Base-by-base conservation (phyloP, 768 basidiomycete species). In the Rhodosporidiobolus odoratus region DNA sequence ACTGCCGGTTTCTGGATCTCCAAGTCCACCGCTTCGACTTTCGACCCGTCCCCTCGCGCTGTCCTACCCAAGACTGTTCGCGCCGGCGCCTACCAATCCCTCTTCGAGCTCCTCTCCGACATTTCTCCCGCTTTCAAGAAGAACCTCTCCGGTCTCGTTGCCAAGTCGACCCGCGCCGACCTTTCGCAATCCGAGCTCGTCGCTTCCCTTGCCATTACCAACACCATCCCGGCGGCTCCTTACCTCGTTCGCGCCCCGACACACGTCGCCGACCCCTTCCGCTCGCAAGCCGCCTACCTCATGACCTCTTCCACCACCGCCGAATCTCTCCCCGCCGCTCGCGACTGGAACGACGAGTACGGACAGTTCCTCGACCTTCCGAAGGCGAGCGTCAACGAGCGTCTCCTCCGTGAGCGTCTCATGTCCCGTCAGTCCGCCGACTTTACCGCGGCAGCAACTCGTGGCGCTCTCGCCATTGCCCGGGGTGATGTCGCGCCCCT, bases 291-390 rank as follows among this genome's bases (percentile, higher is more conserved):
- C 19, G 81, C 81, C 2, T 83, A 79, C 76, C 76, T 82, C 30
- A 78, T 81, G 59, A 82, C 81, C 1, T 80, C 80, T 2, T 78
- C 81, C 6, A 79, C 75, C 41, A 77, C 75, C 21, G 77, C 78
- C 15, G 81, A 82, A 17, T 76, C 76, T 12, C 76, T 83, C 16
- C 81, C 82, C 56, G 78, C 75, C 41, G 79, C 81, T 10, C 72
- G 81, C 58, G 82, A 83, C 63, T 83, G 82, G 82, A 83, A 82
- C 76, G 82, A 82, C 71, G 82, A 83, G 75, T 77, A 81, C 37
- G 79, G 80, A 58, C 78, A 79, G 66, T 79, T 79, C 72, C 75
- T 79, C 50, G 82, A 82, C 73, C 69, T 83, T 43, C 80, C 81
- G 0, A 72, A 75, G 57, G 62, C 58, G 19, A 76, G 70, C 27